Conservation (phyloP, 352 stramenopile species). For the Phytopythium aichiense region DNA sequence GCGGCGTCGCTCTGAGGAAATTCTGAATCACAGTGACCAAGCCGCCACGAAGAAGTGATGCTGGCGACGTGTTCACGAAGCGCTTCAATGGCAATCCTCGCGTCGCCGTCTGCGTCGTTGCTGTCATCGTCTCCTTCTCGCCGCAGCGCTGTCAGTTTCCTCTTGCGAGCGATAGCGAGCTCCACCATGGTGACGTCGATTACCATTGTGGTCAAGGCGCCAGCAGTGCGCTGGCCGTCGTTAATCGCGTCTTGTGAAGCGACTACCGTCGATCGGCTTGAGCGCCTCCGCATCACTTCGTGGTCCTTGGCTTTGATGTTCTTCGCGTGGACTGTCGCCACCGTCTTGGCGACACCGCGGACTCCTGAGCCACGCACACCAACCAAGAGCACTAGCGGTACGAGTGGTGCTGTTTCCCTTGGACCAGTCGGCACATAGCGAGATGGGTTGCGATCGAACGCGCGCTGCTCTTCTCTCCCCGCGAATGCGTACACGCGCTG, state of each 20-base stretch:
- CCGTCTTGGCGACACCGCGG: constrained; percentile 7
- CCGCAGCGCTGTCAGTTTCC: background rate
- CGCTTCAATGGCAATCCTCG: constrained; percentile 18
- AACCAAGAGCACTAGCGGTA: constrained; percentile 47
- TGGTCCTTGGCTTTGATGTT: background rate
- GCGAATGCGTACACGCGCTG: constrained; percentile 59
- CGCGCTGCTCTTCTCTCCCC: constrained; percentile 26
- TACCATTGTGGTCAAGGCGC: constrained; percentile 9
- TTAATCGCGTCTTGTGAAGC: background rate
- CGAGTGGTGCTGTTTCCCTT: constrained; percentile 21
- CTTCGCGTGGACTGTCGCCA: background rate
- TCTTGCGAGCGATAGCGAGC: background rate
- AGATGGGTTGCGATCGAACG: constrained; percentile 49
- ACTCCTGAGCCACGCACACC: constrained; percentile 37
- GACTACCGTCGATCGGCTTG: constrained; percentile 1
- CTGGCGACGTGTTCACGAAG: constrained; percentile 14
- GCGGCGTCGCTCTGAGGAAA: background rate
- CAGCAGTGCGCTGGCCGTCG: background rate
- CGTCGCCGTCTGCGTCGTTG: constrained; percentile 8
- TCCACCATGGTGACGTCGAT: constrained; percentile 14
- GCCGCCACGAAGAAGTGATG: background rate
- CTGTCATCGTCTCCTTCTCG: background rate
- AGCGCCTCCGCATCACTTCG: background rate
- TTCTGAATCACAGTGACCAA: background rate
- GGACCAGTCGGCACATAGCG: constrained; percentile 30